Evolutionary conservation across 83 land plant species (phyloP), one percentile per base, ranked within the genome.

Genomic region (Picea mariana): DNA sequence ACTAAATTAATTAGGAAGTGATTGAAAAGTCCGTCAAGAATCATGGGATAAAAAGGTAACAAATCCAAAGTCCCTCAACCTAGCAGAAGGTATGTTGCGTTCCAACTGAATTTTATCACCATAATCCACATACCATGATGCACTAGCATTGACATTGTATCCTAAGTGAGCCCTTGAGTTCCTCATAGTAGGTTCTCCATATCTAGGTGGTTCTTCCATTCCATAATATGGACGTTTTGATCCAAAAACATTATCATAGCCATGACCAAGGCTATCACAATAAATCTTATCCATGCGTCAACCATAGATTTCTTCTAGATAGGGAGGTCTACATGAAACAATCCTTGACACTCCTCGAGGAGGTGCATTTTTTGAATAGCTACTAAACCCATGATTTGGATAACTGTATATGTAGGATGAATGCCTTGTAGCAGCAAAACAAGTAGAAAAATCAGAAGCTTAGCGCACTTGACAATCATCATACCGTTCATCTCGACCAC

Each of bases 141-240:
- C 63, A 64, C 88, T 59, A 7, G 79, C 84, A 85, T 85, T 75
- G 23, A 82, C 31, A n/a, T 87, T 93, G 86, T 93, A 93, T 62
- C 87, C 95, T 49, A 89, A 62, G 24, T 91, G 91, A 75, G 93
- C 87, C 76, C 91, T 87, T 21, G 95, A 87, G 0, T 89, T 93
- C 44, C 91, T 91, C 12, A 80, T 73, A 58, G 87, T 55, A 3
- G 87, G 38, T 69, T 91, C 93, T 63, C 79, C 86, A 86, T 89
- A 93, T 44, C 91, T 87, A 24, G 90, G 82, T 71, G 92, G 87
- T 62, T 67, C 86, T 75, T 93, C 95, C 95, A 96, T 6, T 11
- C 88, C 82, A 72, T 87, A 2, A 82, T 90, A 96, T 3, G 95
- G 93, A 2, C 97, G 93, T 80, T 96, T 96, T 9, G 92, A 86